Evolutionary conservation across 2,329 filamentous ascomycete genomes (phyloP), one percentile per base, ranked within the genome.

Genomic region (Ophiostoma fasciatum): DNA sequence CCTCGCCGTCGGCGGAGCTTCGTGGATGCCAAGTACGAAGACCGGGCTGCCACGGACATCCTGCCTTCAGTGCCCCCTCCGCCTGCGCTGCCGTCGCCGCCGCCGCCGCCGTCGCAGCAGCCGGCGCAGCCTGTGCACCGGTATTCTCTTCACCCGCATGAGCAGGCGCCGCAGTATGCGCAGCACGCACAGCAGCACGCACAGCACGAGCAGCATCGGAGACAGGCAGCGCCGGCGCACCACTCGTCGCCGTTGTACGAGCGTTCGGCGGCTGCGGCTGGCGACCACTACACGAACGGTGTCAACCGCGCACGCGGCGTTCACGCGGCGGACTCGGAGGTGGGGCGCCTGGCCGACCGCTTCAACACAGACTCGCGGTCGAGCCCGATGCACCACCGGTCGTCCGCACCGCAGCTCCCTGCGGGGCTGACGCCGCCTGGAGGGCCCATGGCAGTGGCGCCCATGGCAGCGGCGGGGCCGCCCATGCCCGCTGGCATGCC

Each of bases 21-120:
- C 47, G 65, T 74, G 63, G 74, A 74, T 39, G 70, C 78, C 20
- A 61, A 72, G 41, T 76, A 72, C 41, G 54, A 61, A 31, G 55
- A 57, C 35, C 50, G 57, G 28, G 50, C 58, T 13, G 57, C 56
- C 17, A 54, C 51, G 4, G 49, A 56, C 10, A 45, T 55, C 21
- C 49, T 57, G 18, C 59, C 58, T n/a, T 51, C 50, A 23, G 49
- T 51, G 5, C 49, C 52, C 2, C 56, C 54, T 6, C 36, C 34
- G 11, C 42, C 42, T 11, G 33, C 38, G 2, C 26, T 38, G 31
- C n/a, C 46, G 7, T 37, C 46, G 7, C 49, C 41, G 7, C 43
- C 42, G 17, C 43, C 39, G n/a, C 42, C 39, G n/a, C 23, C 38
- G 17, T 31, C 31, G 17, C 27, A 20, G 18, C 37, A 17, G n/a